Base-by-base conservation (phyloP, 1,284 basidiomycete species). In the Pseudozyma thailandica region DNA sequence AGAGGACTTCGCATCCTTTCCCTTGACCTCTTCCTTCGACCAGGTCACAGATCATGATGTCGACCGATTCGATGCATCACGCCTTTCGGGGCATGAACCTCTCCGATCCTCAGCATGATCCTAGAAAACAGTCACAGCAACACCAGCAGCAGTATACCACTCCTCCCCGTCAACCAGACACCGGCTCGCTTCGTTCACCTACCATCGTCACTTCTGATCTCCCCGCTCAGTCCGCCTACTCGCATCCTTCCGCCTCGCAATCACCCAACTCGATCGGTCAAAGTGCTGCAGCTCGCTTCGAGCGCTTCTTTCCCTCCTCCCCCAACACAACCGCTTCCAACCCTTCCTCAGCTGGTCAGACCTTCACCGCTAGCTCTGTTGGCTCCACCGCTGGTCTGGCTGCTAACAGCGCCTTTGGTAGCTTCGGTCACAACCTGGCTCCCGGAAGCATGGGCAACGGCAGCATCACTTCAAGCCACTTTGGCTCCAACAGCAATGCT, bases 251-350 rank as follows among this genome's bases (percentile, higher is more conserved):
- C 49, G 33, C 41, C 35, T 20, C 54, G 46, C 62, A 54, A 4
- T 58, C 56, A 16, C 38, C 50, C 18, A 45, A 13, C 43, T 57
- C 64, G 26, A 15, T 56, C 20, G 53, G 52, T 16, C 69, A 77
- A 15, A 75, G 71, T 21, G 78, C 76, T 9, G 73, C 78, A 10
- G 74, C 78, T 18, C 59, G 78, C 13, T 79, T 79, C 38, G 78
- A 79, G 47, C 72, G 78, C 30, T 78, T 79, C 62, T 79, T 79
- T 46, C 64, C 61, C 28, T 61, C 71, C 28, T 63, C 71, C 12
- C 59, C 66, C 51, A 52, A 52, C 23, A 46, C 57, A 28, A 42
- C 64, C 43, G 23, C 49, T 25, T 62, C 61, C 39, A 60, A 64
- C 31, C 54, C 65, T 35, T 65, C 71, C 7, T 56, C 54, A 21